Base-by-base conservation (phyloP, 495 filamentous ascomycete genomes). In the Podospora didyma region DNA sequence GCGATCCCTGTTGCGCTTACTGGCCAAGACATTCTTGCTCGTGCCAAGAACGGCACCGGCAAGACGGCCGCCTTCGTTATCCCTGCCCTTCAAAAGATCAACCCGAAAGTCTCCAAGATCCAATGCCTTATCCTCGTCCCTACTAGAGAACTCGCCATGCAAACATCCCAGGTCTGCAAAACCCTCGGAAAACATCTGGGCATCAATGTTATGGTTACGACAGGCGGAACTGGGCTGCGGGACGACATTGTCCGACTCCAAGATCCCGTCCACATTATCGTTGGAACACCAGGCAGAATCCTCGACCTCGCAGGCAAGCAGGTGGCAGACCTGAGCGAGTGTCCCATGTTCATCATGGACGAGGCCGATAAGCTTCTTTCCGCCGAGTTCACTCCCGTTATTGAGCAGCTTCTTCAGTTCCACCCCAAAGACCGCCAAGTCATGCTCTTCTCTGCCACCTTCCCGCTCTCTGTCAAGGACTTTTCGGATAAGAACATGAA, bases 401-500 rank as follows among this genome's bases (percentile, higher is more conserved):
- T 98, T 63, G 95, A 98, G 72, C 90, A 97, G 67, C 79, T 98
- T 9, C 77, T 98, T 42, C 83, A 86, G 41, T 97, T 96, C 73
- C 91, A 95, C 69, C 92, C 94, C 37, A 96, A 92, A 64, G 93
- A 97, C 63, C 86, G 93, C 17, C 94, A 98, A 70, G 92, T 97
- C 71, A 98, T 98, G 94, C 84, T 98, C 35, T 98, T 98, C 76
- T 96, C 91, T 61, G 95, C 95, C 46, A 97, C 94, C 0, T 99
- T 99, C 65, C 94, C 94, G 12, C 69, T 96, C 60, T 90, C 94
- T 57, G 94, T 99, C 54, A 97, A 99, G 75, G 83, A 85, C 50
- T 99, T 99, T 77, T 96, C 94, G 69, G 95, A 97, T 72, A 96
- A 96, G 77, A 91, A 97, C 75, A 95, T 99, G 89, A 82, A 81